phyloP scores from a whole-genome alignment of 164 flowering plant genomes.

The Santalum album region DNA sequence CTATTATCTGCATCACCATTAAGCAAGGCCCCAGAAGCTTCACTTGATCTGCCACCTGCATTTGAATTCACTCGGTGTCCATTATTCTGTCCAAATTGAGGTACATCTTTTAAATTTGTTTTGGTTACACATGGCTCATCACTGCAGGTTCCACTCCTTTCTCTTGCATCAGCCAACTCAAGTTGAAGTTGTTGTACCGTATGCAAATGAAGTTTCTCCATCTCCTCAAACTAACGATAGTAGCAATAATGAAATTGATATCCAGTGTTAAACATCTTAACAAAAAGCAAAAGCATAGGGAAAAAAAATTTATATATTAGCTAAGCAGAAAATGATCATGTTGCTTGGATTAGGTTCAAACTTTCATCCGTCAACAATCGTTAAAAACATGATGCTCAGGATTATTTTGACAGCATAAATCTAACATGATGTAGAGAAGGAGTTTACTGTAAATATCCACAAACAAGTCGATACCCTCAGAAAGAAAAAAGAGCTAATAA shows the following conservation, averaged over 20 bases:
- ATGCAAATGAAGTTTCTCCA: constrained; percentile 85
- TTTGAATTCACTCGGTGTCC: constrained; percentile 42
- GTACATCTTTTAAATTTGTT: constrained; percentile 37
- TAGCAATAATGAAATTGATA: neutral
- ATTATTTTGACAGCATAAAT: too few relatives aligned
- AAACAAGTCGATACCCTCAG: neutral
- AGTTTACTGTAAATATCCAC: too few relatives aligned
- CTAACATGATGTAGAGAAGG: too few relatives aligned
- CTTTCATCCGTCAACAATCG: too few relatives aligned
- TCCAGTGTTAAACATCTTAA: neutral
- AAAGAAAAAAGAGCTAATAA: too few relatives aligned
- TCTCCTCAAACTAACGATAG: constrained; percentile 60
- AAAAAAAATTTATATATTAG: too few relatives aligned
- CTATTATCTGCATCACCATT: constrained; percentile 47
- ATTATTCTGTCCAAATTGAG: constrained; percentile 42
- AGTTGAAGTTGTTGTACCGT: constrained; percentile 78
- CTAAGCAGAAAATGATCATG: too few relatives aligned
- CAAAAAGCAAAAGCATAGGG: too few relatives aligned
- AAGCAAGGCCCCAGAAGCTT: constrained; percentile 22
- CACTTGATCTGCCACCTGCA: constrained; percentile 32
- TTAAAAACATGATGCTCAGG: too few relatives aligned
- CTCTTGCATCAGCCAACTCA: constrained; percentile 74
- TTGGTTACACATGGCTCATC: constrained; percentile 39
- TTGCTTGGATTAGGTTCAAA: too few relatives aligned
- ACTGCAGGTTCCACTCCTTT: constrained; percentile 41